These are phyloP conservation scores for Aspergillus glaucus DNA, from an alignment of 2,329 filamentous ascomycete species.

Conservation along the genomic window DNA sequence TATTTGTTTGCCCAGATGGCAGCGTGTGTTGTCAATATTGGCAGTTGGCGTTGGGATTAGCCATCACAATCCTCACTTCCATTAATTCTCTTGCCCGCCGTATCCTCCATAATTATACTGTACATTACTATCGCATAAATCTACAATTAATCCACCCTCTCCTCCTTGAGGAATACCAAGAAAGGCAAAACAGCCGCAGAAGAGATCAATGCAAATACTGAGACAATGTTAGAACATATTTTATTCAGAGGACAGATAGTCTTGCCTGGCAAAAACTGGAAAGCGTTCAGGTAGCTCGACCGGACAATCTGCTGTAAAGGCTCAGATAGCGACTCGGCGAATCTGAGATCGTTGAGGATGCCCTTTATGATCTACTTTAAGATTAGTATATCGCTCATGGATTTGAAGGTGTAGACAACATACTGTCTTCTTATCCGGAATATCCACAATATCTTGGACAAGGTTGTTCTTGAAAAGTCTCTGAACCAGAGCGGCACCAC, in stretches of 20 bases:
- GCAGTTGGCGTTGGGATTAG: too few relatives aligned
- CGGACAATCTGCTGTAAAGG: constrained; percentile 5
- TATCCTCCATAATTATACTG: not conserved
- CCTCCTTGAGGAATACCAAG: not conserved
- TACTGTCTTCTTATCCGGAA: constrained; percentile 1
- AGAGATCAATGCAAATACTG: not conserved
- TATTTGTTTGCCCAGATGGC: too few relatives aligned
- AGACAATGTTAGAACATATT: not conserved
- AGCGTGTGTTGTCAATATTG: too few relatives aligned
- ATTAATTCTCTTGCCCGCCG: too few relatives aligned
- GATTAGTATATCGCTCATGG: not conserved
- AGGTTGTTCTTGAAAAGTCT: constrained; percentile 7
- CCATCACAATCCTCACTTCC: too few relatives aligned
- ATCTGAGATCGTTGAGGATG: constrained; percentile 10
- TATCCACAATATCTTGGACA: not conserved
- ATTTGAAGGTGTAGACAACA: not conserved
- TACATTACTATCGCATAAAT: not conserved
- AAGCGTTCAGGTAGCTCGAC: constrained; percentile 9
- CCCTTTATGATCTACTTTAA: constrained; percentile 6
- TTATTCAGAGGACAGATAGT: not conserved
- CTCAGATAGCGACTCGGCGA: constrained; percentile 3
- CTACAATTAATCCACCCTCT: not conserved
- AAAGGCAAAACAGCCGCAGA: not conserved
- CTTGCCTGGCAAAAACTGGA: constrained; percentile 9
- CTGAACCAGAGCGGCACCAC: constrained; percentile 8